Conservation (phyloP, 2,329 filamentous ascomycete species). For the Fusarium albosuccineum region DNA sequence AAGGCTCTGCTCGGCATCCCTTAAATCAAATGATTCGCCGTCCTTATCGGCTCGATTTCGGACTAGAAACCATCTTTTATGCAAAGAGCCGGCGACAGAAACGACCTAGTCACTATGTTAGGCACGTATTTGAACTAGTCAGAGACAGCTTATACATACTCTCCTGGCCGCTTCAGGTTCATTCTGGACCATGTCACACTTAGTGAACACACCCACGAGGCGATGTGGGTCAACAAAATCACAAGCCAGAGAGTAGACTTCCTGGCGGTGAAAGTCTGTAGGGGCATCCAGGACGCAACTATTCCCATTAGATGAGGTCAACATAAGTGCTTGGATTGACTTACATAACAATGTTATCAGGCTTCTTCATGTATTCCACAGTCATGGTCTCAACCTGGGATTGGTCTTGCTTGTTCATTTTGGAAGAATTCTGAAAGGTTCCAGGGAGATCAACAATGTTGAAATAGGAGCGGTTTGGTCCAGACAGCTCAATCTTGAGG, state of each 20-base stretch:
- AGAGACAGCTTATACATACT: background rate
- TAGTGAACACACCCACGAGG: slow-evolving; percentile 55
- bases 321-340: slow-evolving; percentile 8
- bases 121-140: fast-evolving
- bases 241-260: slow-evolving; percentile 47
- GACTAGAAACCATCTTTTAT: slow-evolving; percentile 53
- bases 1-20: slow-evolving; percentile 44
- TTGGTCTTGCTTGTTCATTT: slow-evolving; percentile 49
- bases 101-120: slow-evolving; percentile 30
- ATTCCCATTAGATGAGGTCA: background rate
- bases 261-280: slow-evolving; percentile 49
- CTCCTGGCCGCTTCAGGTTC: slow-evolving; percentile 24
- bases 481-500: slow-evolving; percentile 54
- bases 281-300: slow-evolving; percentile 53
- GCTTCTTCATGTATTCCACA: slow-evolving; percentile 51
- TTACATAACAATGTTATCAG: slow-evolving; percentile 56
- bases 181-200: slow-evolving; percentile 49
- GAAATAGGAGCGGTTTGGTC: slow-evolving; percentile 53
- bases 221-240: slow-evolving; percentile 46
- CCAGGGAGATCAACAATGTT: slow-evolving; percentile 56
- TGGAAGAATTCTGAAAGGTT: slow-evolving; percentile 42
- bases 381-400: slow-evolving; percentile 50
- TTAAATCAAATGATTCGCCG: slow-evolving; percentile 43
- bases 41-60: slow-evolving; percentile 49
- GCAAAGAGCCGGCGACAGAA: slow-evolving; percentile 20